Percentiles rank a stretch among this genome's conserved stretches.
Conservation (phyloP, 805 yeast species). For the Phaffomyces opuntiae region DNA sequence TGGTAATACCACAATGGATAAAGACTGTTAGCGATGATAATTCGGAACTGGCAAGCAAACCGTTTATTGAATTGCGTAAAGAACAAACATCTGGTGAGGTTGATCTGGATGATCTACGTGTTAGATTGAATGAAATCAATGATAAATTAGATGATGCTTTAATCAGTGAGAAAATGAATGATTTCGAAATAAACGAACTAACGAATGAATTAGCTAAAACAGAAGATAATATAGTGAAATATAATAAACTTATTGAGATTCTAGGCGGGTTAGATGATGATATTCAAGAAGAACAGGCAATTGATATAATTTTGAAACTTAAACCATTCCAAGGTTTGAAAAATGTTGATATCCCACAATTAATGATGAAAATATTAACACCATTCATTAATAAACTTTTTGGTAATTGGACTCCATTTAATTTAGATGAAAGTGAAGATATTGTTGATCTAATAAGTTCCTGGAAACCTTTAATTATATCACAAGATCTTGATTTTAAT, state of each 20-base stretch:
- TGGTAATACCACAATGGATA: conserved; percentile 13
- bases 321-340: not conserved
- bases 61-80: conserved; percentile 31
- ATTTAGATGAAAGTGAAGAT: conserved; percentile 22
- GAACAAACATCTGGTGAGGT: conserved; percentile 24
- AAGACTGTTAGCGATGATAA: conserved; percentile 15
- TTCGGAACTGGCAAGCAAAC: conserved; percentile 26
- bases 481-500: conserved; percentile 3
- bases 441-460: conserved; percentile 24
- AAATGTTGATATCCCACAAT: conserved; percentile 8
- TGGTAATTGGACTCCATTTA: conserved; percentile 31
- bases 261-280: not conserved
- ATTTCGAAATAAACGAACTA: conserved; percentile 7
- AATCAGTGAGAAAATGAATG: conserved; percentile 9
- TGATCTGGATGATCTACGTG: conserved; percentile 9
- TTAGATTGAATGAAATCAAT: conserved; percentile 11
- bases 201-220: not conserved
- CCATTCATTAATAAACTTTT: conserved; percentile 10
- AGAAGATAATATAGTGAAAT: not conserved
- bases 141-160: conserved; percentile 10
- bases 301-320: not conserved
- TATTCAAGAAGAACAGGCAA: not conserved
- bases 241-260: not conserved
- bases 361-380: conserved; percentile 17
- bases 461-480: conserved; percentile 21